Conservation (phyloP, 2,329 filamentous ascomycete genomes). For the Fusarium sambucinum region DNA sequence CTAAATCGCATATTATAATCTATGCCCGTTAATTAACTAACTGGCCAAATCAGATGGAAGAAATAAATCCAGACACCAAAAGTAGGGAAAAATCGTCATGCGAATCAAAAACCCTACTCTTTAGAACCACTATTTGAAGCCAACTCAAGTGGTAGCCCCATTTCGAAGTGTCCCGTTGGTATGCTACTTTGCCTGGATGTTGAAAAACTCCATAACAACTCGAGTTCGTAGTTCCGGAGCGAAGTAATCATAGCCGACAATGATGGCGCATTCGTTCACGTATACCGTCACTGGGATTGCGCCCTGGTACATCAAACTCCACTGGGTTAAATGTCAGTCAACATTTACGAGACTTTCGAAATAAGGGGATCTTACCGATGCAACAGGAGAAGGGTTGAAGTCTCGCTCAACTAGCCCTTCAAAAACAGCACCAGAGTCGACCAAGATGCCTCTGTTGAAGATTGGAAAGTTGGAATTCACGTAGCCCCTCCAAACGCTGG, state of each 20-base stretch:
- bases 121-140: too few relatives aligned
- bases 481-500: slow-evolving; percentile 51
- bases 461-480: slow-evolving; percentile 56
- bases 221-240: slow-evolving; percentile 45
- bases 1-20: neutral
- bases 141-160: too few relatives aligned
- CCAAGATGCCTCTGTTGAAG: slow-evolving; percentile 48
- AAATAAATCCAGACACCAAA: too few relatives aligned
- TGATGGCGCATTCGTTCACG: slow-evolving; percentile 50
- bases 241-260: slow-evolving; percentile 56
- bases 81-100: neutral
- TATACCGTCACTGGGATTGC: slow-evolving; percentile 53
- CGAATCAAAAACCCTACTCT: neutral
- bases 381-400: slow-evolving; percentile 39
- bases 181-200: slow-evolving; percentile 37
- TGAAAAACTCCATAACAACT: slow-evolving; percentile 50
- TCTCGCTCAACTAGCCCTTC: slow-evolving; percentile 39
- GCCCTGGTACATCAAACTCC: slow-evolving; percentile 54
- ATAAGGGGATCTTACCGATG: slow-evolving; percentile 38
- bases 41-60: too few relatives aligned
- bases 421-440: slow-evolving; percentile 44
- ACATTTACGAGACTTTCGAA: fast-evolving
- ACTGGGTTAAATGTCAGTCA: slow-evolving; percentile 39
- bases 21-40: too few relatives aligned
- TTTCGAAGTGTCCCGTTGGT: too few relatives aligned